A percentile compares a stretch with the other conserved stretches of the same genome.
Evolutionary conservation across 768 basidiomycete species (phyloP).

Genomic region (Boletus vinaceobasis): DNA sequence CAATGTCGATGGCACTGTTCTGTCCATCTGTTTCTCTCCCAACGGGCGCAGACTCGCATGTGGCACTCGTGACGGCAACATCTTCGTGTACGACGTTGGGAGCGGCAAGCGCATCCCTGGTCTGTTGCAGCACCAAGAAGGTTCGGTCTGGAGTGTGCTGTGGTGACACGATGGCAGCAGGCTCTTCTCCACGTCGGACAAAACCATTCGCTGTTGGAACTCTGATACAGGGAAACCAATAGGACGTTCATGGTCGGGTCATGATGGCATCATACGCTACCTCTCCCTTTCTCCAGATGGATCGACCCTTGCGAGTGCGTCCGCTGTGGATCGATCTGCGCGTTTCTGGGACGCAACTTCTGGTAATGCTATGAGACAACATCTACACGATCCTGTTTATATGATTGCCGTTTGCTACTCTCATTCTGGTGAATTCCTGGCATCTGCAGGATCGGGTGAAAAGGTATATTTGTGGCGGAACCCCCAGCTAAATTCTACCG

Average conservation of each 20-base stretch:
- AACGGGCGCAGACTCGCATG: constrained; percentile 1
- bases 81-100: background rate
- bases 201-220: too few species aligned
- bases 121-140: background rate
- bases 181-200: too few species aligned
- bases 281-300: too few species aligned
- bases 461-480: background rate
- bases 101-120: background rate
- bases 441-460: background rate
- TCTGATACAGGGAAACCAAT: too few species aligned
- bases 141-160: background rate
- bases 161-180: constrained; percentile 13
- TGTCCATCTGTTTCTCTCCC: constrained; percentile 1
- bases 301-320: constrained; percentile 7
- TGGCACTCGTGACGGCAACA: background rate
- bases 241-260: too few species aligned
- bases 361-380: background rate
- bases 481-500: background rate
- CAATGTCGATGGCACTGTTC: background rate
- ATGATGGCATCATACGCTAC: too few species aligned
- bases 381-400: background rate
- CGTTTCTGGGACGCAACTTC: constrained; percentile 7
- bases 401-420: background rate
- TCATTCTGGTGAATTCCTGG: background rate
- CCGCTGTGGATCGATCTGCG: background rate